Evolutionary conservation across 768 basidiomycete genomes (phyloP), one percentile per base, ranked within the genome.

Genomic region (Psilocybe azurescens): DNA sequence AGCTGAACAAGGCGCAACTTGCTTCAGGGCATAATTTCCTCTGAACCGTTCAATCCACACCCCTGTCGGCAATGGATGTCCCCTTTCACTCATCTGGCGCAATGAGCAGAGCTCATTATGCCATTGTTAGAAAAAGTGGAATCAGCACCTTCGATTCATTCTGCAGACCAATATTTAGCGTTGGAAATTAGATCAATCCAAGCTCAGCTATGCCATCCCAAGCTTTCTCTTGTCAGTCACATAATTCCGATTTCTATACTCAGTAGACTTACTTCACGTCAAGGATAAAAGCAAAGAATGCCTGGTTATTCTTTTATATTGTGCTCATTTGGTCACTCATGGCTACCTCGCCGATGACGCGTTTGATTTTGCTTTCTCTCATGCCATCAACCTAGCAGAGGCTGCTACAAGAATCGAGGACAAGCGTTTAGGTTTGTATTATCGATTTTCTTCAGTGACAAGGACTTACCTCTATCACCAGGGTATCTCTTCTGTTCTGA

Each of bases 61-160:
- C 30, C 38, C 29, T 20, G 38, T 32, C 16, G 18, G 47, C 62
- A 63, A 92, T 93, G 90, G 84, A 93, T 52, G 84, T 92, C 2
- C 88, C 92, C 7, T 94, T 90, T 73, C 77, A 83, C 51, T 88
- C 89, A 8, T 95, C 93, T 39, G 91, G 92, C 51, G 92, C 93
- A 24, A 77, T 89, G 63, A 90, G 83, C 76, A 83, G 90, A 64
- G 79, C 85, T 3, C 91, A 95, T 64, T 95, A 93, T 75, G 75
- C 83, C 28, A 79, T 95, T 48, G 90, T 95, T 49, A 83, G 86
- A 59, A 89, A 89, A 84, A 60, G 81, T 93, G 8, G 93, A 95
- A 75, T 78, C 79, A 24, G 83, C 89, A 1, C 59, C 72, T 13
- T 86, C 89, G 3, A 66, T 79, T 0, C 83, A 86, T 63, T 78